Evolutionary conservation across 2,329 filamentous ascomycete genomes (phyloP).

Genomic region (Pseudogymnoascus sp.): DNA sequence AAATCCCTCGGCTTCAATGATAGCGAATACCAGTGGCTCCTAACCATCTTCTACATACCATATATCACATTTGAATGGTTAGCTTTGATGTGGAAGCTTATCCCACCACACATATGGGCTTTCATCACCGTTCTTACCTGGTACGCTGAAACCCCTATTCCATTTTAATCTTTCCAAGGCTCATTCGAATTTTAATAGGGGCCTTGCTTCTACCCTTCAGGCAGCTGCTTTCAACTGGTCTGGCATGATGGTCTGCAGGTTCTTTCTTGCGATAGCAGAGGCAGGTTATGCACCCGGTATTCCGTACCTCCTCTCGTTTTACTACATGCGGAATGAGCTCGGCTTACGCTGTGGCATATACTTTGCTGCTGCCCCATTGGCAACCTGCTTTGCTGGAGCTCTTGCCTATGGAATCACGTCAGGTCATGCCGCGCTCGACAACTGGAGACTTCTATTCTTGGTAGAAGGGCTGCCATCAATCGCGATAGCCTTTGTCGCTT

Average conservation of each 20-base stretch:
- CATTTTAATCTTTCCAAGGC: background rate
- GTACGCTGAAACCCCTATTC: background rate
- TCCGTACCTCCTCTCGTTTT: slow-evolving; percentile 38
- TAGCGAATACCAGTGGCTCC: slow-evolving; percentile 31
- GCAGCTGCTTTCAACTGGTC: slow-evolving; percentile 28
- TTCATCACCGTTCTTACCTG: slow-evolving; percentile 8
- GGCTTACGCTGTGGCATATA: slow-evolving; percentile 64
- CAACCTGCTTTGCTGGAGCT: slow-evolving; percentile 61
- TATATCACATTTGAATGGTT: slow-evolving; percentile 35
- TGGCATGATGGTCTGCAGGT: slow-evolving; percentile 32
- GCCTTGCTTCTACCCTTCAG: slow-evolving; percentile 25
- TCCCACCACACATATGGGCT: slow-evolving; percentile 31
- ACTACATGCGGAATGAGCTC: slow-evolving; percentile 48
- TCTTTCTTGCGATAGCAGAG: slow-evolving; percentile 36
- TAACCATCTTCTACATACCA: slow-evolving; percentile 33
- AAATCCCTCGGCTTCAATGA: slow-evolving; percentile 40
- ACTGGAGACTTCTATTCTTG: slow-evolving; percentile 57
- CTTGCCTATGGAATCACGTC: slow-evolving; percentile 61
- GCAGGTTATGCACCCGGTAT: slow-evolving; percentile 36
- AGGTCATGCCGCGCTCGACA: slow-evolving; percentile 45
- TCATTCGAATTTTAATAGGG: slow-evolving; percentile 9
- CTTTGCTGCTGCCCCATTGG: slow-evolving; percentile 55
- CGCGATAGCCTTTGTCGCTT: slow-evolving; percentile 44
- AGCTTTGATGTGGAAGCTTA: slow-evolving; percentile 31
- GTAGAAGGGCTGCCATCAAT: slow-evolving; percentile 57